Base-by-base conservation (phyloP, 495 filamentous ascomycete species). In the Hyphodiscus hymeniophilus region DNA sequence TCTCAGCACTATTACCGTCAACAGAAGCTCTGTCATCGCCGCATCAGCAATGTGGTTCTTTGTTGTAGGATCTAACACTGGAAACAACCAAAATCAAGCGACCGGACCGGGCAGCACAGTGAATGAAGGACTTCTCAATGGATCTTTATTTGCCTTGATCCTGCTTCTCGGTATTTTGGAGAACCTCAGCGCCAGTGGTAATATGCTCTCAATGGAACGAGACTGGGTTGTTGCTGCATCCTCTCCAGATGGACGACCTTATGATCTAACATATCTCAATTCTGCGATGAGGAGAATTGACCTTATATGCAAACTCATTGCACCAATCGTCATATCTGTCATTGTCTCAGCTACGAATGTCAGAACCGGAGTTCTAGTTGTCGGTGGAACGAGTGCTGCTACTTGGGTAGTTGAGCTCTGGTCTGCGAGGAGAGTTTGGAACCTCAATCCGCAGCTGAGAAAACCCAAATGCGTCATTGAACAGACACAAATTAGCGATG, bases 281-380 rank as follows among this genome's bases (percentile, higher is more conserved):
- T 69, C 81, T 0, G 69, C 69, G 1, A 86, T 87, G 77, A 69
- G 84, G 24, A 71, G 82, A 1, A 85, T 88, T 43, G 84, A 88
- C 55, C 67, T 88, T 11, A 62, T 79, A 33, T 87, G 84, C 67
- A 88, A 88, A 57, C 72, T 87, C 6, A 35, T 80, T 7, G 81
- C 74, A 0, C 84, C 84, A 0, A 58, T 84, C 0, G 60, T 72
- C 17, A 75, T 84, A 18, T 74, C 80, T 3, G 38, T 71, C 7
- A 46, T 82, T n/a, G 59, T 68, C 34, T 62, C 67, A 24, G 26
- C 33, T 7, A 66, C 63, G 6, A 51, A 65, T 4, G 69, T 70
- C 1, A 62, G 53, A 17, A 40, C 73, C 6, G 77, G 76, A 8
- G 71, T 81, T 2, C 57, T 72, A 50, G 66, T 67, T 15, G 69